phyloP scores from a whole-genome alignment of 169 alveolate genomes.

The Haemoproteus tartakovskyi region DNA sequence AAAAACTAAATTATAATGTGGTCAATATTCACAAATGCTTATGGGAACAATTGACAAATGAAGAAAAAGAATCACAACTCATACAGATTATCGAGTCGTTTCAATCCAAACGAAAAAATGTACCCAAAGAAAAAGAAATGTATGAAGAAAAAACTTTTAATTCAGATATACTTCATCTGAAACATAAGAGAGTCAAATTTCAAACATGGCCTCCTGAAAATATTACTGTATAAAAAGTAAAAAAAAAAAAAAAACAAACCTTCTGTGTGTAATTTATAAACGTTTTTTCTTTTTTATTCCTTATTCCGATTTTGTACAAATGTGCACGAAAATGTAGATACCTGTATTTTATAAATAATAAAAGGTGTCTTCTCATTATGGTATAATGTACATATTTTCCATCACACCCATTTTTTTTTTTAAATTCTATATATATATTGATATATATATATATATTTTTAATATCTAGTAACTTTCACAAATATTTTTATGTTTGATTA shows the following conservation, averaged over 20 bases:
- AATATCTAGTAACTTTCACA: too few relatives aligned
- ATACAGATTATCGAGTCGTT: constrained; percentile 68
- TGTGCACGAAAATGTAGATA: too few relatives aligned
- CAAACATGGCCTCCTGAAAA: constrained; percentile 85
- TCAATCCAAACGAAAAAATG: constrained; percentile 6
- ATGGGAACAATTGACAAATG: constrained; percentile 75
- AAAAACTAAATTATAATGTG: constrained; percentile 78
- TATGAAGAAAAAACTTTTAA: constrained; percentile 62
- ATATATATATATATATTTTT: too few relatives aligned
- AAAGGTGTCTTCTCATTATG: too few relatives aligned
- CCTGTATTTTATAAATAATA: too few relatives aligned
- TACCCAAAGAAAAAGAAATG: constrained; percentile 58
- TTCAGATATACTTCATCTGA: constrained; percentile 68
- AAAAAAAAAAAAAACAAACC: neutral
- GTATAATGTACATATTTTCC: too few relatives aligned
- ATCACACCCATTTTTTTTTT: too few relatives aligned
- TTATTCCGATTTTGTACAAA: too few relatives aligned
- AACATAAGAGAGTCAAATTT: constrained; percentile 77
- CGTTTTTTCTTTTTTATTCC: too few relatives aligned
- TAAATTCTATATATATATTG: too few relatives aligned
- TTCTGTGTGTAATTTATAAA: neutral
- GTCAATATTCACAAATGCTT: constrained; percentile 78
- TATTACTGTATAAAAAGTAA: constrained; percentile 73
- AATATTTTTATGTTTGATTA: too few relatives aligned
- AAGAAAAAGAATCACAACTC: constrained; percentile 80